Percentiles rank a stretch among this genome's conserved stretches.
phyloP scores from a whole-genome alignment of 1,284 basidiomycete genomes.

The Rhodofomes roseus region DNA sequence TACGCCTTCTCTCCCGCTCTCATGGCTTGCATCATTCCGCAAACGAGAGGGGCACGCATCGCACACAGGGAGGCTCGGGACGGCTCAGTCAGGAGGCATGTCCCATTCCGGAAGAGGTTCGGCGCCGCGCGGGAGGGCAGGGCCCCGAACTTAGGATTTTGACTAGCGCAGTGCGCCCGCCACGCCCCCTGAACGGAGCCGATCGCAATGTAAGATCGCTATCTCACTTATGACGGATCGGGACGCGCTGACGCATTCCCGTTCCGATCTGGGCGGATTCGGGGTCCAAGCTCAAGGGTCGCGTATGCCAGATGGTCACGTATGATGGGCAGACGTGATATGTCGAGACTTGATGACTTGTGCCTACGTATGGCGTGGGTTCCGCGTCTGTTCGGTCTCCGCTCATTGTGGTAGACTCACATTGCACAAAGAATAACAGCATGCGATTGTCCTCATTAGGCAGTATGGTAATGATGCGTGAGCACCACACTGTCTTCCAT shows the following conservation, averaged over 20 bases:
- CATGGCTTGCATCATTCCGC: neutral
- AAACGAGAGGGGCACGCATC: neutral
- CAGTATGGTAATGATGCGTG: no score
- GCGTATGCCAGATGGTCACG: no score
- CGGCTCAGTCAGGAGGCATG: neutral
- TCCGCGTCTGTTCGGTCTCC: no score
- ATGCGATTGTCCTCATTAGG: no score
- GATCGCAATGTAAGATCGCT: neutral
- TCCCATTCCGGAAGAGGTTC: neutral
- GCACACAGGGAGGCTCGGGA: neutral
- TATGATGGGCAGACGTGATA: no score
- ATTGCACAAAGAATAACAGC: no score
- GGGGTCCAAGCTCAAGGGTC: neutral
- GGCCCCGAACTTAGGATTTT: neutral
- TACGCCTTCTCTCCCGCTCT: neutral
- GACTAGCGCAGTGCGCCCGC: neutral
- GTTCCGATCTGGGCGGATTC: neutral
- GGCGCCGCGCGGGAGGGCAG: neutral
- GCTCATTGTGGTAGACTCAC: no score
- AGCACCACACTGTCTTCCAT: no score
- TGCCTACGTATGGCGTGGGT: no score
- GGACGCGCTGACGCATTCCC: neutral
- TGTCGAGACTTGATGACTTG: no score
- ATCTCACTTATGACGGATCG: neutral
- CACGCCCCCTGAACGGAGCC: neutral